phyloP scores from a whole-genome alignment of 768 basidiomycete species.

The Rickenella mellea region DNA sequence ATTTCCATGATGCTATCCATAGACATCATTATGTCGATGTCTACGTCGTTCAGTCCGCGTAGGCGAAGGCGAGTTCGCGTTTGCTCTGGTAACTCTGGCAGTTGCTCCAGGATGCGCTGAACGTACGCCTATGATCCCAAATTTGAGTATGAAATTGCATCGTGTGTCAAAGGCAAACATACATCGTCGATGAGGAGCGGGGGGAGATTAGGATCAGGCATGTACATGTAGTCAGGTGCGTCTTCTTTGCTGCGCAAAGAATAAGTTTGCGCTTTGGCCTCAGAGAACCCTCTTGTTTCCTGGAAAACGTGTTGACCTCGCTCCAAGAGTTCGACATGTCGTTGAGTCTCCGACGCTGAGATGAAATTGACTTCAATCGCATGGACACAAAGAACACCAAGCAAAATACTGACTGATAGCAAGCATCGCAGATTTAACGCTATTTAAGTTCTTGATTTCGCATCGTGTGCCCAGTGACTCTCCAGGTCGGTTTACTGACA shows the following conservation, averaged over 20 bases:
- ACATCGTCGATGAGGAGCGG: constrained; percentile 52
- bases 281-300: constrained; percentile 89
- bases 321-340: constrained; percentile 59
- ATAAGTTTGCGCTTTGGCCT: constrained; percentile 72
- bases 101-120: constrained; percentile 31
- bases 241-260: constrained; percentile 84
- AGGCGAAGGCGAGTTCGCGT: constrained; percentile 45
- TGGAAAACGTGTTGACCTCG: constrained; percentile 43
- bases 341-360: constrained; percentile 68
- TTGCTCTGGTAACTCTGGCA: constrained; percentile 73
- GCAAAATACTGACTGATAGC: constrained; percentile 61
- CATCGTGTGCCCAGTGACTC: constrained; percentile 70
- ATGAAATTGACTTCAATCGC: not conserved
- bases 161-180: constrained; percentile 7
- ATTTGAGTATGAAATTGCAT: constrained; percentile 1
- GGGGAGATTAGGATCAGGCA: constrained; percentile 94
- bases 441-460: constrained; percentile 96
- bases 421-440: constrained; percentile 70
- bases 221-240: constrained; percentile 92
- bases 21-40: constrained; percentile 66
- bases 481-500: constrained; percentile 72
- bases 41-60: constrained; percentile 48
- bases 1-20: constrained; percentile 61
- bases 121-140: constrained; percentile 46
- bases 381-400: not conserved